phyloP scores from a whole-genome alignment of 129 eudicot species.

The Pseudognaphalium luteoalbum region DNA sequence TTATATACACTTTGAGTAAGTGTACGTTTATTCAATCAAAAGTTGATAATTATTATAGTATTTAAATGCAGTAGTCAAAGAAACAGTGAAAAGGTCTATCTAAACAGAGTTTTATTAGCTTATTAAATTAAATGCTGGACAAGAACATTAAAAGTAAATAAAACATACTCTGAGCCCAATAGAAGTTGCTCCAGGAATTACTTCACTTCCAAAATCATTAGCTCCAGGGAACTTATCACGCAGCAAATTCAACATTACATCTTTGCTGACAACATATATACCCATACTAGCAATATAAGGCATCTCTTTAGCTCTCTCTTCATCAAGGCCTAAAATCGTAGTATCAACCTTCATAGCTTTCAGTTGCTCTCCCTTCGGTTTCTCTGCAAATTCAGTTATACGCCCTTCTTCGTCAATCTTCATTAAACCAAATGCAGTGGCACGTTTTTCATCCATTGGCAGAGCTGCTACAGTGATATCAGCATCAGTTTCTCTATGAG shows the following conservation, averaged over 20 bases:
- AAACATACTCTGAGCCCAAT: slow-evolving; percentile 75
- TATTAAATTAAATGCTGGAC: not conserved
- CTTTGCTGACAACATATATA: slow-evolving; percentile 79
- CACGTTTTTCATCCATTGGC: slow-evolving; percentile 98
- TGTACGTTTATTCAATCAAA: slow-evolving; percentile 5
- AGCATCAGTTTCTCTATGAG: slow-evolving; percentile 97
- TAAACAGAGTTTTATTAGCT: too few relatives aligned
- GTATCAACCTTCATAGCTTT: slow-evolving; percentile 91
- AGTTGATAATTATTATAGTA: not conserved
- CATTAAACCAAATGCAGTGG: slow-evolving; percentile 96
- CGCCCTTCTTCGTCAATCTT: slow-evolving; percentile 98
- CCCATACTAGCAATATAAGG: slow-evolving; percentile 93
- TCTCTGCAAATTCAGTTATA: slow-evolving; percentile 86
- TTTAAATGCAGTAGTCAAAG: not conserved
- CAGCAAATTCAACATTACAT: slow-evolving; percentile 79
- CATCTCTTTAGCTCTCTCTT: slow-evolving; percentile 85
- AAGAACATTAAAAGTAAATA: not conserved
- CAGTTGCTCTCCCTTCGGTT: slow-evolving; percentile 87
- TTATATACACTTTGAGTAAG: slow-evolving; percentile 19
- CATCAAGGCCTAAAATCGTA: slow-evolving; percentile 78
- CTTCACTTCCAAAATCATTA: slow-evolving; percentile 99
- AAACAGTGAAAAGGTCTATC: too few relatives aligned
- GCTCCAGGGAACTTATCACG: slow-evolving; percentile 81
- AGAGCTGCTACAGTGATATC: slow-evolving; percentile 97
- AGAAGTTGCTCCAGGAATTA: slow-evolving; percentile 94